phyloP scores from a whole-genome alignment of 2,329 filamentous ascomycete genomes.

The Chalara sp. region DNA sequence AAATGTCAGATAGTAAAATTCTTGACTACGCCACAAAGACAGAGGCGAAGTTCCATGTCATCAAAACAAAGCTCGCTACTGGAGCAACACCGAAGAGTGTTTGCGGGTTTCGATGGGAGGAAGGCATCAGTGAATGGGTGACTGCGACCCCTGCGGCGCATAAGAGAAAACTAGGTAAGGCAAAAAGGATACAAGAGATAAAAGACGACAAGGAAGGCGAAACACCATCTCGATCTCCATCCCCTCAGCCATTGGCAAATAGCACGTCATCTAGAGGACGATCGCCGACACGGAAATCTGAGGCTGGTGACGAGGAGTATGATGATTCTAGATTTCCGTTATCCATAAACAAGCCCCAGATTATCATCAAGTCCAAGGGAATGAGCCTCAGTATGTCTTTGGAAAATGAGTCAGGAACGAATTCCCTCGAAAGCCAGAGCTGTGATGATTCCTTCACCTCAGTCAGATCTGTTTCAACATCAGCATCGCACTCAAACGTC shows the following conservation, averaged over 20 bases:
- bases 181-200: not conserved
- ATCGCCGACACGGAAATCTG: too few species aligned
- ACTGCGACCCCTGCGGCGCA: constrained; percentile 35
- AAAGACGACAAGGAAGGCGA: constrained; percentile 12
- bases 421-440: not conserved
- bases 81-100: not conserved
- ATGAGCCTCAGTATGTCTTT: too few species aligned
- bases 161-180: constrained; percentile 5
- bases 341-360: too few species aligned
- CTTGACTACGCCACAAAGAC: constrained; percentile 24
- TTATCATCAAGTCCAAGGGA: too few species aligned
- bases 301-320: too few species aligned
- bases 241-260: constrained; percentile 1
- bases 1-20: constrained; percentile 20
- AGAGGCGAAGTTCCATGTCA: constrained; percentile 13
- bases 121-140: constrained; percentile 51
- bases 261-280: too few species aligned
- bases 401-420: not conserved
- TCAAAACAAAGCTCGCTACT: constrained; percentile 1
- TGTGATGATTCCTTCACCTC: constrained; percentile 9
- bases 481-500: not conserved
- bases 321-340: too few species aligned
- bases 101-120: constrained; percentile 43
- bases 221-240: constrained; percentile 15
- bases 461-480: constrained; percentile 2